These are phyloP conservation scores for Fraxinus cuspidata DNA, from an alignment of 257 asterid species.

Conservation along the genomic window DNA sequence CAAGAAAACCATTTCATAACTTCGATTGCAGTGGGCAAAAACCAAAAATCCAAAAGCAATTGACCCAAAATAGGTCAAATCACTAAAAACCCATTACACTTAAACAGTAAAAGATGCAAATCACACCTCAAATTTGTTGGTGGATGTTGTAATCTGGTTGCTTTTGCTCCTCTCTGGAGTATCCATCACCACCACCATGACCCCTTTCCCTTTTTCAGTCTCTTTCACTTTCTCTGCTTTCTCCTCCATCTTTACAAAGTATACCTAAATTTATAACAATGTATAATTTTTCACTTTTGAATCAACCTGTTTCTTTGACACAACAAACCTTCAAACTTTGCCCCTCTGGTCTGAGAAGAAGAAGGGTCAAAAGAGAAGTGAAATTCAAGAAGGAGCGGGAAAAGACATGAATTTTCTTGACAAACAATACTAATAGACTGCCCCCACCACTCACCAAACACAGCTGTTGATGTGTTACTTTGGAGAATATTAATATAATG, in stretches of 20 bases:
- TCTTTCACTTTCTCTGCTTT: slow-evolving; percentile 1
- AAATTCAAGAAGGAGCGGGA: slow-evolving; percentile 7
- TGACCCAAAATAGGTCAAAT: not conserved
- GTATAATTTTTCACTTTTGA: not conserved
- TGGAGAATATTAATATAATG: not conserved
- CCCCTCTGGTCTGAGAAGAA: not conserved
- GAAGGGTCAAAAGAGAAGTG: not conserved
- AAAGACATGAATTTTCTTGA: not conserved
- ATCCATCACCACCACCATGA: slow-evolving; percentile 41
- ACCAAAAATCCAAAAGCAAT: not conserved
- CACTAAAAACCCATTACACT: not conserved
- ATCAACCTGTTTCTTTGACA: not conserved
- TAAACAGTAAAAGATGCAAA: not conserved
- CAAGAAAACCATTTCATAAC: not conserved
- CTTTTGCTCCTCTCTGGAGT: slow-evolving; percentile 47
- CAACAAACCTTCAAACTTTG: not conserved
- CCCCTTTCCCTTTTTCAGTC: slow-evolving; percentile 29
- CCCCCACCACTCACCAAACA: not conserved
- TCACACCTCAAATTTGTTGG: slow-evolving; percentile 45
- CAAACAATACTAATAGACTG: not conserved
- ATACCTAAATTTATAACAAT: not conserved
- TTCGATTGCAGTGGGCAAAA: not conserved
- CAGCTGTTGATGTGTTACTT: not conserved
- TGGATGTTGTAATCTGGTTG: slow-evolving; percentile 41
- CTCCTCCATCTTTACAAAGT: not conserved